phyloP scores from a whole-genome alignment of 140 eudicot genomes.

The Cichorium intybus region DNA sequence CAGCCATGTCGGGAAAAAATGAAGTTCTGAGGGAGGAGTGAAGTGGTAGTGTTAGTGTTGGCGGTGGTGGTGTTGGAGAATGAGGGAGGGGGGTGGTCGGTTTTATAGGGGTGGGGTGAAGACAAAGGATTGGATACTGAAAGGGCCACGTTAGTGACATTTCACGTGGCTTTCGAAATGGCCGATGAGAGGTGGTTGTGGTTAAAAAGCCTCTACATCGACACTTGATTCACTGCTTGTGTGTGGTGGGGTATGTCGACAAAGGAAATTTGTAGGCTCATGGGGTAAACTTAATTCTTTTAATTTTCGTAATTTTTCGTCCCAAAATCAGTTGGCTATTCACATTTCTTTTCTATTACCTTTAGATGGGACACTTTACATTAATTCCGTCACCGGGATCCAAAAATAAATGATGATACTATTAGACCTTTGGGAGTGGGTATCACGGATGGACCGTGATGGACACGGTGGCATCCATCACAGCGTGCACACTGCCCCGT shows the following conservation, averaged over 20 bases:
- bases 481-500: too few relatives aligned
- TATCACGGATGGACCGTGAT: too few relatives aligned
- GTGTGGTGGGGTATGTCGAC: constrained; percentile 2
- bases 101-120: neutral
- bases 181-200: constrained; percentile 14
- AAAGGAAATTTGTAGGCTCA: neutral
- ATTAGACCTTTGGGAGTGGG: too few relatives aligned
- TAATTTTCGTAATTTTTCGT: too few relatives aligned
- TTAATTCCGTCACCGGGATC: too few relatives aligned
- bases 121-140: constrained; percentile 49
- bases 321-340: too few relatives aligned
- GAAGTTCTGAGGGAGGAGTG: neutral
- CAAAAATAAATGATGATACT: too few relatives aligned
- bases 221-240: neutral
- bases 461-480: too few relatives aligned
- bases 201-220: constrained; percentile 12
- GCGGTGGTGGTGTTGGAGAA: neutral
- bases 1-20: constrained; percentile 28
- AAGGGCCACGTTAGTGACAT: constrained; percentile 47
- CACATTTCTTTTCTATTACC: too few relatives aligned
- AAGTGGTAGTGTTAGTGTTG: neutral
- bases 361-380: too few relatives aligned
- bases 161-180: constrained; percentile 31
- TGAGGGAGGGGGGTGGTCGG: neutral
- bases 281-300: too few relatives aligned